These are phyloP conservation scores for Tympanopsis confertula DNA, from an alignment of 2,329 filamentous ascomycete genomes.

Conservation along the genomic window DNA sequence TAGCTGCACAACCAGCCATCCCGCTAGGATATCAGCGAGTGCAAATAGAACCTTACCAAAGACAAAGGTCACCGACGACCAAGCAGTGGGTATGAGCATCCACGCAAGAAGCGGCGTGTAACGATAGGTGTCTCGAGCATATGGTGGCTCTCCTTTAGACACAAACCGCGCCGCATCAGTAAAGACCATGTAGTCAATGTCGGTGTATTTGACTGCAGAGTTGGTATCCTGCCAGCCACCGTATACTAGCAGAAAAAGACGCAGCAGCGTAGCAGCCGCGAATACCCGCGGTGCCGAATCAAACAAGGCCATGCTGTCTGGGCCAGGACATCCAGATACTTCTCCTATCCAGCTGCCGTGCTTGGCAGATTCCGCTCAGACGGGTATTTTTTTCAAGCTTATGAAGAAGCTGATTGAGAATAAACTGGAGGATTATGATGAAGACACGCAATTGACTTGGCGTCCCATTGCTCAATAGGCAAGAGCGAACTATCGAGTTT, in stretches of 20 bases:
- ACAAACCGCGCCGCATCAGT: constrained; percentile 65
- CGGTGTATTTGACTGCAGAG: constrained; percentile 91
- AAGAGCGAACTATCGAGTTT: no score
- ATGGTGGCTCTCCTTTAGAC: constrained; percentile 54
- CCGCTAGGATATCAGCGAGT: not conserved
- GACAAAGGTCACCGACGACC: constrained; percentile 49
- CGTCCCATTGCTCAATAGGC: no score
- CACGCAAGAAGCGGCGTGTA: constrained; percentile 92
- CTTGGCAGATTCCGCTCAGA: no score
- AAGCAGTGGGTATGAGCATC: constrained; percentile 73
- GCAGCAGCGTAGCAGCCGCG: no score
- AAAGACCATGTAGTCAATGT: constrained; percentile 98
- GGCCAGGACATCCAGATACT: no score
- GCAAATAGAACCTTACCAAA: constrained; percentile 76
- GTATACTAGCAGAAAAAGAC: constrained; percentile 67
- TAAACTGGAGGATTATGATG: no score
- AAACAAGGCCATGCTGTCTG: no score
- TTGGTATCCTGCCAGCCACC: constrained; percentile 85
- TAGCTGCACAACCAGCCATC: not conserved
- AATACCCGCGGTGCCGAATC: no score
- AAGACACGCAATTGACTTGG: no score
- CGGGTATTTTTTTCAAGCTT: no score
- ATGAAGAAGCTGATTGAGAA: no score
- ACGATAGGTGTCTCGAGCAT: constrained; percentile 84
- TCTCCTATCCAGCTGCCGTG: no score